Percentiles rank a stretch among this genome's conserved stretches.
Evolutionary conservation across 2,329 filamentous ascomycete genomes (phyloP).

Genomic region (Fusarium agapanthi): DNA sequence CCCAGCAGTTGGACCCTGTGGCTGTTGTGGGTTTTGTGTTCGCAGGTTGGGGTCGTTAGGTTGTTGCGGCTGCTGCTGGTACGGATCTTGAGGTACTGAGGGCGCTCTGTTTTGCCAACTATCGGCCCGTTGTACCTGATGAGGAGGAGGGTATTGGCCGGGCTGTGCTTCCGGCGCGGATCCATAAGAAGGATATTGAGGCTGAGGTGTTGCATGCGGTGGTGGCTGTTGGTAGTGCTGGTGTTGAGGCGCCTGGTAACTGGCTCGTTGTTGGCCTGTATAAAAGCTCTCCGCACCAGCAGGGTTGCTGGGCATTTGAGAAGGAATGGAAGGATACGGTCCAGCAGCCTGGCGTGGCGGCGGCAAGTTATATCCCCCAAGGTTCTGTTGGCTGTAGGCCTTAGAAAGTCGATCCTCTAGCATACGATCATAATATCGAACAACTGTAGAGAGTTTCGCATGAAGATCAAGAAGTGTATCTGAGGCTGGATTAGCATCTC

Average conservation of each 20-base stretch:
- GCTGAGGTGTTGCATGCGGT: constrained; percentile 43
- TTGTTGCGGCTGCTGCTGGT: constrained; percentile 35
- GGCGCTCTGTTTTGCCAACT: constrained; percentile 60
- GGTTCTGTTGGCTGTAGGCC: constrained; percentile 84
- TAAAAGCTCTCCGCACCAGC: constrained; percentile 83
- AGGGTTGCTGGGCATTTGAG: constrained; percentile 57
- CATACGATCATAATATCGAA: constrained; percentile 98
- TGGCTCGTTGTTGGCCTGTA: constrained; percentile 66
- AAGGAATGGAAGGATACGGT: constrained; percentile 76
- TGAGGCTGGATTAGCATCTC: constrained; percentile 48
- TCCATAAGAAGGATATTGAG: constrained; percentile 55
- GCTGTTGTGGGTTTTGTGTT: constrained; percentile 44
- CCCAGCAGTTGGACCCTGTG: constrained; percentile 43
- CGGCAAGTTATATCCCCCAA: constrained; percentile 71
- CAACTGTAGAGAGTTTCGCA: constrained; percentile 93
- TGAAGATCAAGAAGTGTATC: constrained; percentile 94
- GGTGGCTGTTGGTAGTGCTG: constrained; percentile 46
- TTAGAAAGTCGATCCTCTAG: constrained; percentile 93
- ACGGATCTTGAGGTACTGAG: constrained; percentile 48
- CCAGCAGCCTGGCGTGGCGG: constrained; percentile 61
- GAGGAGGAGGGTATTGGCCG: constrained; percentile 56
- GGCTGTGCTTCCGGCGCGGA: constrained; percentile 52
- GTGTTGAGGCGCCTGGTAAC: constrained; percentile 60
- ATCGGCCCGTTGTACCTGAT: constrained; percentile 57
- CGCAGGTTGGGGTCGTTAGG: constrained; percentile 40